Conservation (phyloP, 495 filamentous ascomycete genomes). For the Penicillium angulare region DNA sequence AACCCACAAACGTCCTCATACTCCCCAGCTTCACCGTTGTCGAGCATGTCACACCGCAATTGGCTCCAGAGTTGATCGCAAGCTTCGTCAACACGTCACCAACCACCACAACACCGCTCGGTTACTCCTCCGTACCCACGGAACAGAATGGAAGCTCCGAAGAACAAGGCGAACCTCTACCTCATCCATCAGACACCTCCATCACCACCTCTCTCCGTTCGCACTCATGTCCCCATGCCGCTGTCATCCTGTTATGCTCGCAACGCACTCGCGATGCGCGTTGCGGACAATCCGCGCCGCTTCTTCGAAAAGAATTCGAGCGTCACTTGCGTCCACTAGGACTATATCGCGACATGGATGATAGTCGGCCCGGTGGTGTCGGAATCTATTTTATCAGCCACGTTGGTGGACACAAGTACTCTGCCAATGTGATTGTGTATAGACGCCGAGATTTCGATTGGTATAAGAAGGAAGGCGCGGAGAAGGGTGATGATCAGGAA, state of each 20-base stretch:
- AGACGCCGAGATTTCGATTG: constrained; percentile 60
- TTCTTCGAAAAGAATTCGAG: constrained; percentile 83
- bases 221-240: constrained; percentile 73
- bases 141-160: constrained; percentile 3
- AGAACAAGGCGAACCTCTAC: constrained; percentile 9
- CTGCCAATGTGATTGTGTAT: constrained; percentile 88
- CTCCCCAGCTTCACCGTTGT: constrained; percentile 85
- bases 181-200: constrained; percentile 29
- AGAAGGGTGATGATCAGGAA: constrained; percentile 41
- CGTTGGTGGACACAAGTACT: constrained; percentile 88
- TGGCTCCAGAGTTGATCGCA: constrained; percentile 69
- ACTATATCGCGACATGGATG: constrained; percentile 81
- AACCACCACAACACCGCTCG: constrained; percentile 73
- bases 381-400: constrained; percentile 96
- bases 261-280: constrained; percentile 91
- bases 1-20: constrained; percentile 79
- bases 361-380: constrained; percentile 83
- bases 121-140: constrained; percentile 11
- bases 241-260: constrained; percentile 89
- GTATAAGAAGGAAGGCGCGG: constrained; percentile 32
- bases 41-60: constrained; percentile 78
- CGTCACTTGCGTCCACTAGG: constrained; percentile 82
- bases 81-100: constrained; percentile 68
- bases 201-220: constrained; percentile 56
- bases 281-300: constrained; percentile 88